Base-by-base conservation (phyloP, 2,329 filamentous ascomycete species). In the Aspergillus aculeatus region DNA sequence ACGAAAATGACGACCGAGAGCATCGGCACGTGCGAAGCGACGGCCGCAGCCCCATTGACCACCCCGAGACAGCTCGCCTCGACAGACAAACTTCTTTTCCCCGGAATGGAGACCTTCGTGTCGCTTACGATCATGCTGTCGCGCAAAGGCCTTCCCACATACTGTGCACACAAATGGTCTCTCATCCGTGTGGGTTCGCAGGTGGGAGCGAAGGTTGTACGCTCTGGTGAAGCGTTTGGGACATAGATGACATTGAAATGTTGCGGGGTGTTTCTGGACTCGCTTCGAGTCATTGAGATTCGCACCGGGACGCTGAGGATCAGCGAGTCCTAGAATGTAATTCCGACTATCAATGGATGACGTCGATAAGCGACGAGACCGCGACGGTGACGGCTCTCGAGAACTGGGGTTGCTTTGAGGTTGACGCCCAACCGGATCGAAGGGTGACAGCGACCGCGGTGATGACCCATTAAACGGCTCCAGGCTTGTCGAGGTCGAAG, bases 51-150 rank as follows among this genome's bases (percentile, higher is more conserved):
- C 95, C 95, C 95, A 99, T 65, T 90, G 86, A 5, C 89, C 89
- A 50, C 89, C 88, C 2, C 86, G 86, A 66, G 94, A 93, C 53
- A 99, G 86, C 60, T 93, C 90, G 56, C 95, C 95, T 67, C 92
- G 92, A 78, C 95, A 99, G 7, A 98, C 91, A 73, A 98, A 99
- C 73, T 96, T 98, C 85, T 98, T 99, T 79, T 99, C 95, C 47
- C 95, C 95, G 0, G 91, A 96, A 72, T 99, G 95, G 47, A 99
- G 81, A 44, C 94, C 93, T 78, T 99, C 95, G 76, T 99, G 95
- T 44, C 95, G 89, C 78, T 99, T 99, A 50, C 95, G 89, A 74
- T 99, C 95, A 73, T 99, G 95, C 73, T 99, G 95, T 26, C 95
- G 89, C 5, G 95, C 95, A 78, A 99, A 99, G 0, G 95, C 95